A percentile compares a stretch with the other conserved stretches of the same genome.
Conservation (phyloP, 2,329 filamentous ascomycete genomes). For the Chaetomiaceae sp. region DNA sequence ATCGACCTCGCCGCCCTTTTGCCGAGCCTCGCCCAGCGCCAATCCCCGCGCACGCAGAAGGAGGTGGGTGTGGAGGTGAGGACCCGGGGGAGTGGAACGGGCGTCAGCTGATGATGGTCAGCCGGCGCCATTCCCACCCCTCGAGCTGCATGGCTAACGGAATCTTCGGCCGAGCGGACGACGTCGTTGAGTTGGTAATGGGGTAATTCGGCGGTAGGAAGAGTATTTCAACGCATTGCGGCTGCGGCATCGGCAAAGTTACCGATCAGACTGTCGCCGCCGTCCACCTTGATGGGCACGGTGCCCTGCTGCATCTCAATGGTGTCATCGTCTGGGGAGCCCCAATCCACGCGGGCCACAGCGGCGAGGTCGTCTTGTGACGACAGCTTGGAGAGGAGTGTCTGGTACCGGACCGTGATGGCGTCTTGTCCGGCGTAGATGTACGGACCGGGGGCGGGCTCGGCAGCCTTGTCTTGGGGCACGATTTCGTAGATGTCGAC, state of each 20-base stretch:
- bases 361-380: conserved; percentile 40
- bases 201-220: background rate
- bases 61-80: background rate
- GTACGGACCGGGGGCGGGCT: conserved; percentile 30
- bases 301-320: conserved; percentile 41
- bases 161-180: background rate
- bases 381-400: conserved; percentile 56
- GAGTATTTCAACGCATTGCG: conserved; percentile 40
- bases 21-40: conserved; percentile 1
- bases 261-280: conserved; percentile 48
- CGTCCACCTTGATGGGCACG: conserved; percentile 36
- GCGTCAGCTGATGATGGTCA: conserved; percentile 7
- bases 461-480: conserved; percentile 43
- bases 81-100: conserved; percentile 1
- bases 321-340: conserved; percentile 46
- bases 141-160: background rate
- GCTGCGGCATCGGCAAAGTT: conserved; percentile 58
- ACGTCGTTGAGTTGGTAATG: no score
- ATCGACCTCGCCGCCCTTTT: conserved; percentile 11
- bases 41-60: background rate
- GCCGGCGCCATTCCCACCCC: background rate
- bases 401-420: conserved; percentile 55
- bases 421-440: conserved; percentile 53
- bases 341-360: conserved; percentile 52
- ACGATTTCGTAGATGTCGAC: conserved; percentile 65